Base-by-base conservation (phyloP, 306 rosid species). In the Vigna nakashimae region DNA sequence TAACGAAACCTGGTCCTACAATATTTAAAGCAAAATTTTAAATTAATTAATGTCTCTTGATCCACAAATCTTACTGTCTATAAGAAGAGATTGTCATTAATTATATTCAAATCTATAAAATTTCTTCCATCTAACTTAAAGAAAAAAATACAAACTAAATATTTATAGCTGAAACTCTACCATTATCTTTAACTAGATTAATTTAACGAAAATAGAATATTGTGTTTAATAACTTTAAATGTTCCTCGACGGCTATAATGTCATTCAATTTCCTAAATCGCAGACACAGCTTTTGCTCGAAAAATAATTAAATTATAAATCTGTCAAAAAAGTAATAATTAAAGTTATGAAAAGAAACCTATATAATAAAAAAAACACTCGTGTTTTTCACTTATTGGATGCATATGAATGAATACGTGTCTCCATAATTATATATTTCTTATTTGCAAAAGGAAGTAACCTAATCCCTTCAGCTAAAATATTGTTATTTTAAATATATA, bases 141-240 rank as follows among this genome's bases (percentile, higher is more conserved):
- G 1, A 34, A 34, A 34, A 34, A 34, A 34, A 34, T 34, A 5
- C 38, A 34, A 34, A 34, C 7, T 34, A 34, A 34, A 34, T 34
- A 34, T 34, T 34, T 34, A 0, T 34, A 34, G 38, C 38, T 34
- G 1, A 34, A 34, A 30, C 5, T 30, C 34, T 30, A 30, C 0
- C 34, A 30, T 30, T 30, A 30, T 30, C 34, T 30, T 30, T 30
- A 4, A 5, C 1, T 34, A 34, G 38, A 4, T 34, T 34, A 34
- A 34, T 5, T 34, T 34, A 34, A 34, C 6, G 6, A 34, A 34
- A 40, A 40, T 11, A 1, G 2, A 42, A 17, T 67, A 34, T 2
- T 63, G 7, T 51, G n/a, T 1, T 43, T 17, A 66, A 66, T 75
- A 48, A 50, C 80, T 52, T 76, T 53, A 30, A 53, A 6, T 51